Evolutionary conservation across 148 eudicot species (phyloP), one percentile per base, ranked within the genome.

Genomic region (Camellia japonica): DNA sequence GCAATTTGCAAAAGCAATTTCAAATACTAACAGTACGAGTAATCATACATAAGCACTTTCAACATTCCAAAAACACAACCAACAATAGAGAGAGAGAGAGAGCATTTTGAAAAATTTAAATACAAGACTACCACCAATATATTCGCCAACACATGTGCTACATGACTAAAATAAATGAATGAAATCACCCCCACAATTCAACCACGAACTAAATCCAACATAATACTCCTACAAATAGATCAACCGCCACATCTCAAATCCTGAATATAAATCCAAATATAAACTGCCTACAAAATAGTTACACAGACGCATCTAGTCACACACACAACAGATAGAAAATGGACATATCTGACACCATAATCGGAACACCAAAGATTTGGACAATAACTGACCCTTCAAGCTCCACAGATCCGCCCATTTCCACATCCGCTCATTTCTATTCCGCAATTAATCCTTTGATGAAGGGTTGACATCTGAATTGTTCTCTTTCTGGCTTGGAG

Each of bases 401-500:
- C 43, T 60, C 65, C 43, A 78, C 83, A 23, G 23, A 23, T 23
- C 23, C 23, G 23, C 23, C 23, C 23, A 23, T 23, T 23, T 23
- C 23, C 23, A 23, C 61, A 78, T 6, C 14, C 1, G 49, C 47
- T 38, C 78, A 77, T 43, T 75, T 71, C 58, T 67, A n/a, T 43
- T 54, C 66, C 49, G 13, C 23, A 11, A 63, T 83, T 83, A 83
- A 58, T 85, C 88, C 79, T 84, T 78, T 0, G 83, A 68, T 58
- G 82, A 75, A 16, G 81, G 76, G 44, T 78, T 82, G 59, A 80
- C 59, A 75, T 87, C 86, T 41, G 88, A 83, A 47, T 82, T n/a
- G 73, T 69, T 86, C 3, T 89, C 91, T 80, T 83, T 86, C 74
- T 69, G 81, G 82, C 77, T 78, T 6, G 88, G 43, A 38, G 84